phyloP scores from a whole-genome alignment of 768 basidiomycete species.

The Tulasnella sp. region DNA sequence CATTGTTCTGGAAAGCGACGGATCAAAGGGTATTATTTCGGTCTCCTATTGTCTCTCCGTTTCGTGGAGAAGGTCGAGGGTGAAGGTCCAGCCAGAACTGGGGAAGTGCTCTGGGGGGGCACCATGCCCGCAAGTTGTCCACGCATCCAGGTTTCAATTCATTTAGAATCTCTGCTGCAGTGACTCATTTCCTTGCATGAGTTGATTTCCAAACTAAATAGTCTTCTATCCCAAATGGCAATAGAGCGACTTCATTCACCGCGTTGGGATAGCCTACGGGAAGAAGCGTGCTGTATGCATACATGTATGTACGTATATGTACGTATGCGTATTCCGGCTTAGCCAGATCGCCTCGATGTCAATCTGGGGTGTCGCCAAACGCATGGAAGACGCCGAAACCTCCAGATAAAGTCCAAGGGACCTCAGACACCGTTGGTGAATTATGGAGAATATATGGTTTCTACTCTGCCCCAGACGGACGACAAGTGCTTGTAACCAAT shows the following conservation, averaged over 20 bases:
- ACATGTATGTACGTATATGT: background rate
- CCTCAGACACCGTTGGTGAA: background rate
- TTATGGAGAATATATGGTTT: background rate
- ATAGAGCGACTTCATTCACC: background rate
- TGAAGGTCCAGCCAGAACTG: background rate
- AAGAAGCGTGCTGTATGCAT: background rate
- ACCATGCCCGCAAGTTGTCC: background rate
- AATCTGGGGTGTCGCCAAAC: background rate
- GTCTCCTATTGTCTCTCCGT: background rate
- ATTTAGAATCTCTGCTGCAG: background rate
- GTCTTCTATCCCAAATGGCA: background rate
- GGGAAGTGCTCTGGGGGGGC: background rate
- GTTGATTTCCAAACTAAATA: background rate
- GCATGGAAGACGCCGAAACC: background rate
- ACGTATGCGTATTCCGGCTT: background rate
- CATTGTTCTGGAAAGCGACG: background rate
- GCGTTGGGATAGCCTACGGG: background rate
- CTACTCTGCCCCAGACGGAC: background rate
- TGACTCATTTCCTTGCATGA: background rate
- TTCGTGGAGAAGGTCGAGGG: background rate
- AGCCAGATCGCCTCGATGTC: background rate
- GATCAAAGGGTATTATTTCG: background rate
- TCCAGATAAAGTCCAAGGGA: background rate
- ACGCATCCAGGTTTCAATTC: background rate
- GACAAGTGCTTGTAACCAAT: background rate